These are phyloP conservation scores for Boletus fagicola DNA, from an alignment of 768 basidiomycete genomes.

Conservation along the genomic window DNA sequence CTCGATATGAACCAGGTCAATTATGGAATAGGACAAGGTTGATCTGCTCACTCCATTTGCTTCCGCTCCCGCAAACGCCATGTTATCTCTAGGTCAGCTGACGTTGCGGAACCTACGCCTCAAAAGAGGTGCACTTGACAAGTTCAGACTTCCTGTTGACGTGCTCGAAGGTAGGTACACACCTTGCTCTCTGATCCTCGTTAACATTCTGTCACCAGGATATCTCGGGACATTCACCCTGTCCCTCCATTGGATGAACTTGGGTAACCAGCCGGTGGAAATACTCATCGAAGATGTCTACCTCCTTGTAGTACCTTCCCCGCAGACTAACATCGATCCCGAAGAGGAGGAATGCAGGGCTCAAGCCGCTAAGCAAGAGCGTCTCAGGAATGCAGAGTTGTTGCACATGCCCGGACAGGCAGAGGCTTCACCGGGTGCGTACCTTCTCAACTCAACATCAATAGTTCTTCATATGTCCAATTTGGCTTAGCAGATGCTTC, in stretches of 20 bases:
- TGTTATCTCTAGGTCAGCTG: conserved; percentile 55
- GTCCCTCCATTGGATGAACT: conserved; percentile 85
- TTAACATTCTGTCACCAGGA: conserved; percentile 43
- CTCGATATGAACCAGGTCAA: conserved; percentile 93
- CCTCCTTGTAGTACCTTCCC: conserved; percentile 83
- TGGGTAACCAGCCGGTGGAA: conserved; percentile 88
- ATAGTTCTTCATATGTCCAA: neutral
- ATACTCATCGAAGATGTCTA: conserved; percentile 92
- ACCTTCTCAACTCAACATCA: neutral
- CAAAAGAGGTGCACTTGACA: conserved; percentile 92
- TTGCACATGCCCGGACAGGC: conserved; percentile 64
- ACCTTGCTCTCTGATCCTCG: neutral
- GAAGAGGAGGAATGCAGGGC: conserved; percentile 82
- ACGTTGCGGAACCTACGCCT: conserved; percentile 79
- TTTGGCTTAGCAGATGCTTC: conserved; percentile 42
- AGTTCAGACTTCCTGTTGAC: conserved; percentile 93
- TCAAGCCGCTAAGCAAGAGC: conserved; percentile 86
- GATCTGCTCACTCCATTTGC: conserved; percentile 5
- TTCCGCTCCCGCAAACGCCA: conserved; percentile 3
- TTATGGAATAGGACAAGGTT: conserved; percentile 87
- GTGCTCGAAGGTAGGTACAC: conserved; percentile 74
- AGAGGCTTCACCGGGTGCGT: conserved; percentile 48
- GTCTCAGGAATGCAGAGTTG: conserved; percentile 84
- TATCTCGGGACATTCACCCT: conserved; percentile 84
- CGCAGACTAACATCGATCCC: conserved; percentile 63